Conservation (phyloP, 148 eudicot genomes). For the Rhododendron ovatum region DNA sequence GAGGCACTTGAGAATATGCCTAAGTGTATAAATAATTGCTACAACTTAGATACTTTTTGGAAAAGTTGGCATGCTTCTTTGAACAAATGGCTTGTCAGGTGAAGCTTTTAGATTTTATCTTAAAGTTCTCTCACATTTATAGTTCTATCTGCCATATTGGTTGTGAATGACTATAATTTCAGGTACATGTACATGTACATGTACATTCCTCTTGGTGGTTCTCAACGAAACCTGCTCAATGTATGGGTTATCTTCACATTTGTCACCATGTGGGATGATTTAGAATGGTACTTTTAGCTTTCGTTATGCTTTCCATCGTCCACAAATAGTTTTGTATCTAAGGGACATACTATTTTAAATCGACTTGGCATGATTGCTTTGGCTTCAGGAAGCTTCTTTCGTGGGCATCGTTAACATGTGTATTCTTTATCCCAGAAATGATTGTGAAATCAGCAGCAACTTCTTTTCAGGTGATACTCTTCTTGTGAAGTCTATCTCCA, state of each 20-base stretch:
- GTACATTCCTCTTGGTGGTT: constrained; percentile 96
- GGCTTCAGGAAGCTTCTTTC: constrained; percentile 87
- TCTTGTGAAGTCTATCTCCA: neutral
- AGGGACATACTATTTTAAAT: neutral
- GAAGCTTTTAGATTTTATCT: constrained; percentile 17
- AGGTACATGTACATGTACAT: constrained; percentile 96
- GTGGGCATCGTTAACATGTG: constrained; percentile 97
- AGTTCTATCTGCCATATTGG: neutral
- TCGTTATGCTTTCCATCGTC: neutral
- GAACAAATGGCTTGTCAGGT: constrained; percentile 99
- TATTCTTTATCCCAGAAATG: constrained; percentile 89
- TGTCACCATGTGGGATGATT: constrained; percentile 97
- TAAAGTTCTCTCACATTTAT: neutral
- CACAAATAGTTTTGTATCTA: neutral
- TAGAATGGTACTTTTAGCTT: constrained; percentile 63
- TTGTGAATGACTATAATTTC: neutral
- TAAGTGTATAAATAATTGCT: constrained; percentile 88
- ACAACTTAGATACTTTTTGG: constrained; percentile 93
- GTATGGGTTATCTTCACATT: constrained; percentile 97
- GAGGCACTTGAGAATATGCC: constrained; percentile 98
- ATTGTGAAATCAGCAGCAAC: constrained; percentile 66
- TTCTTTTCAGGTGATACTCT: constrained; percentile 48
- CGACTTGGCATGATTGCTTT: constrained; percentile 15
- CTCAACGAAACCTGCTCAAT: constrained; percentile 71
- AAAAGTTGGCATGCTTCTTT: constrained; percentile 98